phyloP scores from a whole-genome alignment of 2,329 filamentous ascomycete genomes.

The Fusarium euwallaceae region DNA sequence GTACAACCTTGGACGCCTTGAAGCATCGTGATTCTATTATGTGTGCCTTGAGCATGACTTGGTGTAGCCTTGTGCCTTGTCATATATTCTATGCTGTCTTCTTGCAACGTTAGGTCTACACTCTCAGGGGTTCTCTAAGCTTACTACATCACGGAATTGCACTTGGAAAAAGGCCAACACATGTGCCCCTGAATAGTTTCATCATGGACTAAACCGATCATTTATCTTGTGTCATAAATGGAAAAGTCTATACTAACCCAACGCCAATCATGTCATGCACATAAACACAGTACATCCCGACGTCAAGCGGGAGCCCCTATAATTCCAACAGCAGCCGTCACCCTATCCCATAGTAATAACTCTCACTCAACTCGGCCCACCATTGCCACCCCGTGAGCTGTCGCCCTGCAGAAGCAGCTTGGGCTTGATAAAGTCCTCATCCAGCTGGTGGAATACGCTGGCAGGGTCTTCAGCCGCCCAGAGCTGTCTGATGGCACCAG shows the following conservation, averaged over 20 bases:
- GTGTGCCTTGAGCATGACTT: not conserved
- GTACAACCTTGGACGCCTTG: not conserved
- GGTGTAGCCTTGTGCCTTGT: not conserved
- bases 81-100: not conserved
- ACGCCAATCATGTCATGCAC: slow-evolving; percentile 49
- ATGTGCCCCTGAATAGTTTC: not conserved
- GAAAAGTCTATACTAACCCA: slow-evolving; percentile 39
- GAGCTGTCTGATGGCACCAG: slow-evolving; percentile 83
- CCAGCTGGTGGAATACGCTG: slow-evolving; percentile 89
- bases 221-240: slow-evolving; percentile 32
- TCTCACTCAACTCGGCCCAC: slow-evolving; percentile 38
- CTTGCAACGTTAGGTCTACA: not conserved
- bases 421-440: slow-evolving; percentile 97
- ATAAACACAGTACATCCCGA: slow-evolving; percentile 34
- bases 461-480: slow-evolving; percentile 90
- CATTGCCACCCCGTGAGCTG: slow-evolving; percentile 44
- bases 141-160: not conserved
- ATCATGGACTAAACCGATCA: slow-evolving; percentile 14
- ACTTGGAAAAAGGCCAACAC: not conserved
- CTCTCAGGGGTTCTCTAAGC: not conserved
- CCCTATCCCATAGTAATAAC: not conserved
- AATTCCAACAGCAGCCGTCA: slow-evolving; percentile 7
- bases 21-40: not conserved
- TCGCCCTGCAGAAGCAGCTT: slow-evolving; percentile 84
- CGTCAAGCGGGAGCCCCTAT: slow-evolving; percentile 7